Conservation (phyloP, 2,329 filamentous ascomycete genomes). For the Penicillium hesseltinei region DNA sequence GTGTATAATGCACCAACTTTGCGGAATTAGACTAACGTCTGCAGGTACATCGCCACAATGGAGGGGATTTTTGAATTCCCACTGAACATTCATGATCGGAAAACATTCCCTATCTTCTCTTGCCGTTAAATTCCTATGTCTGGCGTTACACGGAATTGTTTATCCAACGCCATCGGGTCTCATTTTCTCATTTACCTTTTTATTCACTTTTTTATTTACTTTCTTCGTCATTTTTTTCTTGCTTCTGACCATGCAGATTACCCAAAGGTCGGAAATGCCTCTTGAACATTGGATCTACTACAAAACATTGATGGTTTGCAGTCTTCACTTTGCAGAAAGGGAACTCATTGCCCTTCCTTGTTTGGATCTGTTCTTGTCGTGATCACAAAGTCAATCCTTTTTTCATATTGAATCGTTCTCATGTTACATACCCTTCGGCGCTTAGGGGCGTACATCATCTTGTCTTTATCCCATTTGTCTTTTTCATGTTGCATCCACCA, state of each 20-base stretch:
- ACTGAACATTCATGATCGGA: slow-evolving; percentile 48
- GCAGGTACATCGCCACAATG: slow-evolving; percentile 49
- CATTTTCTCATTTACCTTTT: neutral
- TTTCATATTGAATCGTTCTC: neutral
- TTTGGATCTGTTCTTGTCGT: neutral
- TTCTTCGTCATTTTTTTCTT: neutral
- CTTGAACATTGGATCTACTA: neutral
- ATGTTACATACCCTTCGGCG: slow-evolving; percentile 25
- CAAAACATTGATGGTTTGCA: neutral
- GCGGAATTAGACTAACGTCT: neutral
- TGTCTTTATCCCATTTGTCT: slow-evolving; percentile 5
- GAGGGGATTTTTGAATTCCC: slow-evolving; percentile 50
- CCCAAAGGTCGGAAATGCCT: neutral
- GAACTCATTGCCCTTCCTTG: neutral
- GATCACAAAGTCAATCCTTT: neutral
- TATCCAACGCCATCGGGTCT: neutral
- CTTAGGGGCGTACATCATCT: slow-evolving; percentile 17
- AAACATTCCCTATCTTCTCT: slow-evolving; percentile 46
- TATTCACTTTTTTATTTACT: neutral
- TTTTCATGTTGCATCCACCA: slow-evolving; percentile 7
- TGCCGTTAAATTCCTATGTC: slow-evolving; percentile 37
- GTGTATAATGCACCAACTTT: slow-evolving; percentile 26
- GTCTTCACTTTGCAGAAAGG: neutral
- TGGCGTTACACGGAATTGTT: neutral
- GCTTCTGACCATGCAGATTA: neutral